Evolutionary conservation across 2,329 filamentous ascomycete genomes (phyloP).

Genomic region (Xylariaceae sp.): DNA sequence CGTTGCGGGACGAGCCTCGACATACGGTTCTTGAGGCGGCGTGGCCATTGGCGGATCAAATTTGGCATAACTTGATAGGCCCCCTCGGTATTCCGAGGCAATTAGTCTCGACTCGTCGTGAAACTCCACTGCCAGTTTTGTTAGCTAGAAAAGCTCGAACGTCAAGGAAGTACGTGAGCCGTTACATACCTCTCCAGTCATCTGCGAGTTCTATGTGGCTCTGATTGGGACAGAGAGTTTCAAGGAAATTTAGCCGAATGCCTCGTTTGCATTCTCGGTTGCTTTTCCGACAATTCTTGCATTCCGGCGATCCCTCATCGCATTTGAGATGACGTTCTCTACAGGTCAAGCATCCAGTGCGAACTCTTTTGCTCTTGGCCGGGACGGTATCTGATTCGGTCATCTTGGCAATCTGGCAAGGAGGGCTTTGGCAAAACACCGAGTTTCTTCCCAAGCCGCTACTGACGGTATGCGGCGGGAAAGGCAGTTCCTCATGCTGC

Average conservation of each 20-base stretch:
- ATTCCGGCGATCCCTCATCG: slow-evolving; percentile 66
- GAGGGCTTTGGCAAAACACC: slow-evolving; percentile 12
- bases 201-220: slow-evolving; percentile 60
- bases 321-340: slow-evolving; percentile 88
- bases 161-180: neutral
- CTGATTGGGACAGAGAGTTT: slow-evolving; percentile 68
- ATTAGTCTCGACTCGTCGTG: slow-evolving; percentile 87
- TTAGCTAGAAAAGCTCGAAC: slow-evolving; percentile 10
- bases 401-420: slow-evolving; percentile 17
- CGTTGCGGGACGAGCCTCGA: slow-evolving; percentile 27
- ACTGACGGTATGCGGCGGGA: slow-evolving; percentile 30
- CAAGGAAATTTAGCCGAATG: slow-evolving; percentile 86
- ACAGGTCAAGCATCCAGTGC: slow-evolving; percentile 89
- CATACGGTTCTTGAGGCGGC: slow-evolving; percentile 28
- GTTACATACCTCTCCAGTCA: slow-evolving; percentile 60
- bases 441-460: slow-evolving; percentile 27
- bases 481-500: slow-evolving; percentile 31
- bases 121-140: slow-evolving; percentile 60
- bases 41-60: slow-evolving; percentile 40
- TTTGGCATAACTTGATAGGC: slow-evolving; percentile 67
- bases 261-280: slow-evolving; percentile 83
- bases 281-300: slow-evolving; percentile 83
- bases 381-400: slow-evolving; percentile 24
- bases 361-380: slow-evolving; percentile 75
- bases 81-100: slow-evolving; percentile 85